Percentiles rank a stretch among this genome's conserved stretches.
Evolutionary conservation across 1,284 basidiomycete genomes (phyloP).

Genomic region (Puccinia brachypodii): DNA sequence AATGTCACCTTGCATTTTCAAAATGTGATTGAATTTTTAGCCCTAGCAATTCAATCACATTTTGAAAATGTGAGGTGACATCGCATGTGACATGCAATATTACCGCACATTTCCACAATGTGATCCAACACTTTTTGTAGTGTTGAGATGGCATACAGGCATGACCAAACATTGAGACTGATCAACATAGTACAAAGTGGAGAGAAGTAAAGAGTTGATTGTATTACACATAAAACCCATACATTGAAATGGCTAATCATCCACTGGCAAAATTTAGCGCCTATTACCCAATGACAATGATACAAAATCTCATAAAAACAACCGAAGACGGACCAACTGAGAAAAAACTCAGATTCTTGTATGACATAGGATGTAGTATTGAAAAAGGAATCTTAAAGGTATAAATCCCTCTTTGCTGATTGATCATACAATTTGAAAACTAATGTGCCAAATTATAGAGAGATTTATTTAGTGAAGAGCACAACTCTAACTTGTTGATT

Average conservation of each 20-base stretch:
- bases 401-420: too few species aligned
- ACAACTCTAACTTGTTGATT: not conserved
- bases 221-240: too few species aligned
- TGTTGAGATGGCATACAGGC: too few species aligned
- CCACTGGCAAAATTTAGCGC: not conserved
- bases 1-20: too few species aligned
- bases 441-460: not conserved
- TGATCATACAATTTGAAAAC: too few species aligned
- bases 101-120: too few species aligned
- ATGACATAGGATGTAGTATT: conserved; percentile 19
- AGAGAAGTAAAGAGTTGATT: not conserved
- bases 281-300: conserved; percentile 5
- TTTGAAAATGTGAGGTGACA: too few species aligned
- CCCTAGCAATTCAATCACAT: too few species aligned
- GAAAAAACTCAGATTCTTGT: not conserved
- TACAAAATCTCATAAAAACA: not conserved
- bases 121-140: too few species aligned
- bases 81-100: too few species aligned
- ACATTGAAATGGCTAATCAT: too few species aligned
- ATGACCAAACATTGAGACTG: not conserved
- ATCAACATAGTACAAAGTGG: conserved; percentile 2
- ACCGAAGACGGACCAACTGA: not conserved
- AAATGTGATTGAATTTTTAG: too few species aligned
- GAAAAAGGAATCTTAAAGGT: conserved; percentile 1
- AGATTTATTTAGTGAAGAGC: not conserved